Base-by-base conservation (phyloP, 2,329 filamentous ascomycete genomes). In the Exophiala aquamarina region DNA sequence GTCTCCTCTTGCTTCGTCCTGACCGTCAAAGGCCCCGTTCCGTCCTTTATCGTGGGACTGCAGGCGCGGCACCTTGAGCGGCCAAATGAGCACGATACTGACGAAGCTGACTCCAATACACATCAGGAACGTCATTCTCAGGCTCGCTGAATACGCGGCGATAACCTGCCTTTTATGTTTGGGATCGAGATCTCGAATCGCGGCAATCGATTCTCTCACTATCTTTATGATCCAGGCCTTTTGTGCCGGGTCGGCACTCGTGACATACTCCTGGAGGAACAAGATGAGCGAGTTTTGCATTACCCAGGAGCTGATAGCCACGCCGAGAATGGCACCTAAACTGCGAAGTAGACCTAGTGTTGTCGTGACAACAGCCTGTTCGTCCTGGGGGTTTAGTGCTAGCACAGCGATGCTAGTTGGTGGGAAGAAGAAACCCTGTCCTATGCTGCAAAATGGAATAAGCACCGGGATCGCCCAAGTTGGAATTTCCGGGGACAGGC, bases 401-500 rank as follows among this genome's bases (percentile, higher is more conserved):
- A 74, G 62, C 8, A 70, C 65, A 2, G 66, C 66, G 23, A 73
- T 63, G 13, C 64, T 69, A 4, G 65, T 61, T 2, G 69, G 68
- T 2, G 70, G 70, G 54, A 71, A 72, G 37, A 62, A 62, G 3
- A 72, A 57, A 2, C 70, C 70, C 55, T 71, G 68, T 2, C 68
- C 69, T 2, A 71, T 59, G 40, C 65, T 68, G 3, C 65, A 61
- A 1, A 68, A 67, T 1, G 65, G 64, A 17, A 71, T 61, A 45
- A 72, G 68, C 10, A 66, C 36, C 0, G 67, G 70, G n/a, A 68
- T 66, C 2, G 70, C 57, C 67, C 64, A 69, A 5, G 60, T 57
- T 1, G 70, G 69, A 45, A 71, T 66, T 10, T 56, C 56, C 13
- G 66, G 57, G 61, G 63, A 68, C 59, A 73, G 64, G 4, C 50